Percentiles rank a stretch among this genome's conserved stretches.
Evolutionary conservation across 352 stramenopile species (phyloP).

Genomic region (Pythium scleroteichum): DNA sequence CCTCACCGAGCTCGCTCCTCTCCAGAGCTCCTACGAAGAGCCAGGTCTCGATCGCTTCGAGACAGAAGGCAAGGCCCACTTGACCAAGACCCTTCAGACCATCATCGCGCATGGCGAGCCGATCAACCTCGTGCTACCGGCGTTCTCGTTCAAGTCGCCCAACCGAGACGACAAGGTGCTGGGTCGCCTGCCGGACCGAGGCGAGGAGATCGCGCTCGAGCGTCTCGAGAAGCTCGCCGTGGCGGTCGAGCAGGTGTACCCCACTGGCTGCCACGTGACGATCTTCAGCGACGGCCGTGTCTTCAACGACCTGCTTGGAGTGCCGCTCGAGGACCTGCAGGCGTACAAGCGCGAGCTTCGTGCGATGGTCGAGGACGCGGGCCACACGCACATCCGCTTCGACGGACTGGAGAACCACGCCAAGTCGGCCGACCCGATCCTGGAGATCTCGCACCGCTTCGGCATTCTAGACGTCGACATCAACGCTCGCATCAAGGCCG

Average conservation of each 20-base stretch:
- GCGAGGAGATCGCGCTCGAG: conserved; percentile 18
- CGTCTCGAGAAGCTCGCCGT: conserved; percentile 11
- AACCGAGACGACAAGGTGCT: conserved; percentile 13
- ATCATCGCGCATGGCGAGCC: neutral
- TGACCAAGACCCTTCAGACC: neutral
- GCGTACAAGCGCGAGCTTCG: conserved; percentile 15
- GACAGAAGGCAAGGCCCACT: conserved; percentile 3
- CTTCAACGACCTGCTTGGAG: conserved; percentile 19
- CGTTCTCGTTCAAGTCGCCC: conserved; percentile 22
- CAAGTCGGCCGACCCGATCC: conserved; percentile 4
- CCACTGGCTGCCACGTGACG: conserved; percentile 3
- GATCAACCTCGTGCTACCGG: conserved; percentile 20
- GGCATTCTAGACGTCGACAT: conserved; percentile 9
- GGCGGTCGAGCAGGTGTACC: conserved; percentile 6
- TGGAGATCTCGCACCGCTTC: conserved; percentile 11
- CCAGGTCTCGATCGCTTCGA: conserved; percentile 11
- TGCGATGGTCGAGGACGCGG: conserved; percentile 6
- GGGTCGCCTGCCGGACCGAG: conserved; percentile 14
- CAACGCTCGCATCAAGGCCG: conserved; percentile 1
- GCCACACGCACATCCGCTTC: conserved; percentile 15
- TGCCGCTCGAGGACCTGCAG: conserved; percentile 1
- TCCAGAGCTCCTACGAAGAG: conserved; percentile 5
- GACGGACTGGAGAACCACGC: conserved; percentile 15
- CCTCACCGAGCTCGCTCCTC: neutral
- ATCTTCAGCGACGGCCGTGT: conserved; percentile 23